Percentiles rank a stretch among this genome's conserved stretches.
Evolutionary conservation across 2,329 filamentous ascomycete species (phyloP).

Genomic region (Clonostachys chloroleuca): DNA sequence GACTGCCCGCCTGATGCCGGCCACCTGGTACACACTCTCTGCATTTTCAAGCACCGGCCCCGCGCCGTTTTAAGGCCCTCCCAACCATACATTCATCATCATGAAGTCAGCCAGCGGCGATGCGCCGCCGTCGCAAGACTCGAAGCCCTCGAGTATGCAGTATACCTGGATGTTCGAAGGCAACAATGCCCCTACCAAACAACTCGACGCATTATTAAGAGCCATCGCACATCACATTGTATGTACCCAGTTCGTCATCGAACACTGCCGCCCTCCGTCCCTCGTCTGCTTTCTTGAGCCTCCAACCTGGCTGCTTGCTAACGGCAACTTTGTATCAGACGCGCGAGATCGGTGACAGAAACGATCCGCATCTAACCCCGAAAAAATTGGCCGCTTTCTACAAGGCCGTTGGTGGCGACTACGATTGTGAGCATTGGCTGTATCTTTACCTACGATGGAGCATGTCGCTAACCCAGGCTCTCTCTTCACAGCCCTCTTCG

Average conservation of each 20-base stretch:
- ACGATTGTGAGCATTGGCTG: constrained; percentile 50
- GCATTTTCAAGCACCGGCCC: background rate
- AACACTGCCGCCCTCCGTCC: constrained; percentile 7
- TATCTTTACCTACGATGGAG: background rate
- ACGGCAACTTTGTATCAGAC: constrained; percentile 30
- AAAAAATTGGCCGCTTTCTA: constrained; percentile 75
- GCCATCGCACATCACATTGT: constrained; percentile 70
- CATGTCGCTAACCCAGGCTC: background rate
- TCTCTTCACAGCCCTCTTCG: constrained; percentile 60
- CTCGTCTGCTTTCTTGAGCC: background rate
- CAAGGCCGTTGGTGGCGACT: constrained; percentile 68
- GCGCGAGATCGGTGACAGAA: constrained; percentile 52
- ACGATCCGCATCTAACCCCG: constrained; percentile 51
- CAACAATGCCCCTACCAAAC: constrained; percentile 62
- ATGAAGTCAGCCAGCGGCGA: background rate
- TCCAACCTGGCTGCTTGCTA: too few relatives aligned
- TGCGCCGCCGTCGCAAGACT: background rate
- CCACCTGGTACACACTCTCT: background rate
- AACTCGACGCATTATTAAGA: constrained; percentile 63
- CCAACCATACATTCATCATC: background rate
- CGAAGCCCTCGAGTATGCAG: constrained; percentile 16
- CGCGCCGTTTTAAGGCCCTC: background rate
- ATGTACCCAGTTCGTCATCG: constrained; percentile 24
- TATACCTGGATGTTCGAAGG: constrained; percentile 67
- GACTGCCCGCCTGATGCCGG: too few relatives aligned